Evolutionary conservation across 2,329 filamentous ascomycete species (phyloP), one percentile per base, ranked within the genome.

Genomic region (Plenodomus tracheiphilus): DNA sequence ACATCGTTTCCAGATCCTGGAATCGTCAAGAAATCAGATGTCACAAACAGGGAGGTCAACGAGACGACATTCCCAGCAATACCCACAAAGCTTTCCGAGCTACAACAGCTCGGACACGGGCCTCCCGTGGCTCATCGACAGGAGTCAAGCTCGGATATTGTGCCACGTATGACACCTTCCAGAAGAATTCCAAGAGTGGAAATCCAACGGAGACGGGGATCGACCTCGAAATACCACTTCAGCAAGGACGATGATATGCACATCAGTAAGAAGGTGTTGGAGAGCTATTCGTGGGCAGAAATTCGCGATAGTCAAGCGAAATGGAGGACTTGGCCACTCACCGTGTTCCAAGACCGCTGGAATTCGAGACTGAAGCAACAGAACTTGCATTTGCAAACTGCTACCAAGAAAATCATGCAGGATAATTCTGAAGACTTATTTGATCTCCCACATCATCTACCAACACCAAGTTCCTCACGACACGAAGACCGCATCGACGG

Each of bases 211-310:
- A 46, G 41, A 21, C 37, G 44, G 30, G 18, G 38, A 3, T 4
- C 9, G 1, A 11, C 11, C 1, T 35, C 10, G 9, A 58, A 47
- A 34, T 65, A 61, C n/a, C 10, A 25, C 7, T 74, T 72, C 41
- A 68, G 54, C 6, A 49, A 59, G 30, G 66, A 69, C 36, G 69
- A 74, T 17, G 64, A 73, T 30, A 49, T 65, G 21, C 64, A 73
- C 19, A 64, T 75, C n/a, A 59, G 70, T n/a, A 57, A 66, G 46
- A 70, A 52, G 35, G 44, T 56, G 34, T 45, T 64, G 2, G 49
- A 68, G 8, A 59, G 66, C 21, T 44, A 59, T 1, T 47, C 66
- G 0, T 74, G 65, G 59, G 30, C 42, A 11, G 59, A 53, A 10
- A 65, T 66, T 19, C 55, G 51, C 15, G 54, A 41, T 2, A 57